A percentile compares a stretch with the other conserved stretches of the same genome.
Conservation (phyloP, 2,329 filamentous ascomycete species). For the Dothideomycetes sp. region DNA sequence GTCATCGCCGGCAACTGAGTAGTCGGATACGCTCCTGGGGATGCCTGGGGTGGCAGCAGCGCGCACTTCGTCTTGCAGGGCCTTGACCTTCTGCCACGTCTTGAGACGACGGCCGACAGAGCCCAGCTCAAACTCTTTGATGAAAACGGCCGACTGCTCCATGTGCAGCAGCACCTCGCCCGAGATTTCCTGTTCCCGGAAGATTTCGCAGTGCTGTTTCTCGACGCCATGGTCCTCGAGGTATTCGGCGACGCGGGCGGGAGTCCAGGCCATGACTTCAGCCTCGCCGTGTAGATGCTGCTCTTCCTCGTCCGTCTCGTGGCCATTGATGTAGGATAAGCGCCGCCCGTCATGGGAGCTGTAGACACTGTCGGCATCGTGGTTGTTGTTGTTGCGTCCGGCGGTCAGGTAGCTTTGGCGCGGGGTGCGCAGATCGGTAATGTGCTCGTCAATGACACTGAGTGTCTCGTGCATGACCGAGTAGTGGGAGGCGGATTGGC, state of each 20-base stretch:
- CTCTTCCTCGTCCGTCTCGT: conserved; percentile 92
- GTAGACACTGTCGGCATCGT: conserved; percentile 83
- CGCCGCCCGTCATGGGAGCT: conserved; percentile 53
- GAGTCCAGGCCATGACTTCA: conserved; percentile 71
- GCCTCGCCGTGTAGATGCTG: conserved; percentile 55
- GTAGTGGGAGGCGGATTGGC: conserved; percentile 27
- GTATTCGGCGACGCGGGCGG: conserved; percentile 77
- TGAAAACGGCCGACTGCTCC: conserved; percentile 89
- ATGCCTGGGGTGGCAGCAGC: conserved; percentile 37
- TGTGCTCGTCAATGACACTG: conserved; percentile 94
- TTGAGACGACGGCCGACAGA: conserved; percentile 81
- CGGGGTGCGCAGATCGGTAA: conserved; percentile 68
- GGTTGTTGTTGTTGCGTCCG: conserved; percentile 37
- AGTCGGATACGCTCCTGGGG: conserved; percentile 27
- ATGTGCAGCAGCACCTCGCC: conserved; percentile 88
- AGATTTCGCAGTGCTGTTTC: conserved; percentile 82
- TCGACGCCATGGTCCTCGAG: conserved; percentile 79
- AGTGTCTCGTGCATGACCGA: conserved; percentile 89
- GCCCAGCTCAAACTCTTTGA: conserved; percentile 90
- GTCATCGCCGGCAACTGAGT: conserved; percentile 25
- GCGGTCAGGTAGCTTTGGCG: conserved; percentile 42
- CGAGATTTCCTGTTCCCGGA: conserved; percentile 88
- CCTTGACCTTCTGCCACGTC: conserved; percentile 94
- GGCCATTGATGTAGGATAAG: conserved; percentile 82
- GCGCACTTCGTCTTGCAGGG: conserved; percentile 76